Percentiles rank a stretch among this genome's conserved stretches.
phyloP scores from a whole-genome alignment of 257 asterid genomes.

The Fraxinus cuspidata region DNA sequence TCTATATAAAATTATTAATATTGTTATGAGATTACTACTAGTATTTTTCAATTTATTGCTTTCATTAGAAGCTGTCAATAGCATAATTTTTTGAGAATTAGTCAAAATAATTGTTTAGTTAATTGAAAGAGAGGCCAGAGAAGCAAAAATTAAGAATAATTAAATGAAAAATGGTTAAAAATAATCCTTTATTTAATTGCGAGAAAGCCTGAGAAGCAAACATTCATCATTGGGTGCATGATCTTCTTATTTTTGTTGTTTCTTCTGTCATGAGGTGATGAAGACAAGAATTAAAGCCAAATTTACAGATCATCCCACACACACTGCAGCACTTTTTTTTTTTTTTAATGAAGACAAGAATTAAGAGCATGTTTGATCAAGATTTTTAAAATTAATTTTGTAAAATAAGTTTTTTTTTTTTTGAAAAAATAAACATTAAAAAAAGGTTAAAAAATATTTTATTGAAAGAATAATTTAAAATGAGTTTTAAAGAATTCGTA shows the following conservation, averaged over 20 bases:
- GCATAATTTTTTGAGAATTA: not conserved
- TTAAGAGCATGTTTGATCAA: too few species aligned
- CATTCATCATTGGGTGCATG: not conserved
- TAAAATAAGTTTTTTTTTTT: too few species aligned
- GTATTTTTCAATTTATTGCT: too few species aligned
- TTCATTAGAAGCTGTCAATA: not conserved
- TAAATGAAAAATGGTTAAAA: not conserved
- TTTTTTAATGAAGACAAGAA: too few species aligned
- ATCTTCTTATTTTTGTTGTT: slow-evolving; percentile 2
- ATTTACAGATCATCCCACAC: slow-evolving; percentile 14
- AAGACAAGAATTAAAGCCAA: slow-evolving; percentile 19
- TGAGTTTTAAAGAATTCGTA: too few species aligned
- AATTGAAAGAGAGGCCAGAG: not conserved
- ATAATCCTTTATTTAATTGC: not conserved
- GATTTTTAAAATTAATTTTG: too few species aligned
- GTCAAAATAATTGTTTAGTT: not conserved
- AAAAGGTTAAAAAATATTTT: too few species aligned
- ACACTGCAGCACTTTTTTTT: too few species aligned
- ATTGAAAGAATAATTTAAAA: too few species aligned
- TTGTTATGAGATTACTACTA: too few species aligned
- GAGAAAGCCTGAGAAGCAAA: not conserved
- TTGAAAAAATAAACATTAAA: too few species aligned
- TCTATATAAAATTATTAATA: too few species aligned
- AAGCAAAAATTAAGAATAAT: not conserved
- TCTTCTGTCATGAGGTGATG: slow-evolving; percentile 10